Evolutionary conservation across 345 rosid genomes (phyloP), one percentile per base, ranked within the genome.

Genomic region (Salix caprea): DNA sequence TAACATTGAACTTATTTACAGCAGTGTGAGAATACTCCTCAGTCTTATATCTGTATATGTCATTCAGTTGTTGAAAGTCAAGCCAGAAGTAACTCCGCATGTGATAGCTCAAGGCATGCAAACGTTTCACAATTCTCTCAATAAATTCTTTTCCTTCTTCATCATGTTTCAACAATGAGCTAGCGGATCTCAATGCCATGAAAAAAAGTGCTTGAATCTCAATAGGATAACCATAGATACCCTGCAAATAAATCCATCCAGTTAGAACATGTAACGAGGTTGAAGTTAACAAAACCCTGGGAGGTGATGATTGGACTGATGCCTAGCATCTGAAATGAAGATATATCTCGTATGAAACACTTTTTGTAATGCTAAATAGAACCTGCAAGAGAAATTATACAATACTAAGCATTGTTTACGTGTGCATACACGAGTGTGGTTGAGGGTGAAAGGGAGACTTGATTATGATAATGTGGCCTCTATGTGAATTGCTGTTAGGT

Each of bases 141-240:
- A 79, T 73, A 42, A 50, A 82, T 65, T 82, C 82, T 74, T 82
- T 82, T 34, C 82, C 82, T 77, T 82, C 82, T 2, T 84, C 62
- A 37, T 90, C 97, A 23, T 89, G 91, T 78, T 89, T 90, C 54
- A 90, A 86, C 90, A 92, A 81, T 16, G 90, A 77, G 73, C 80
- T 81, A 65, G 97, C 91, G 61, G 78, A 79, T 70, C 91, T 79
- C 76, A 92, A 83, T 24, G 97, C 91, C 97, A 92, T 89, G 77
- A 88, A 89, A 77, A 92, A 92, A 28, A 92, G 95, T 37, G 97
- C 92, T 85, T 92, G 97, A 64, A 90, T 92, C 80, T 92, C 97
- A 1, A 92, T 90, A 23, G 94, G 97, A 79, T 90, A 89, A 69
- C 95, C 95, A 74, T 92, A 90, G 70, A 92, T 75, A 36, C 93